Conservation (phyloP, 1,284 basidiomycete genomes). For the Cryptococcus sp. region DNA sequence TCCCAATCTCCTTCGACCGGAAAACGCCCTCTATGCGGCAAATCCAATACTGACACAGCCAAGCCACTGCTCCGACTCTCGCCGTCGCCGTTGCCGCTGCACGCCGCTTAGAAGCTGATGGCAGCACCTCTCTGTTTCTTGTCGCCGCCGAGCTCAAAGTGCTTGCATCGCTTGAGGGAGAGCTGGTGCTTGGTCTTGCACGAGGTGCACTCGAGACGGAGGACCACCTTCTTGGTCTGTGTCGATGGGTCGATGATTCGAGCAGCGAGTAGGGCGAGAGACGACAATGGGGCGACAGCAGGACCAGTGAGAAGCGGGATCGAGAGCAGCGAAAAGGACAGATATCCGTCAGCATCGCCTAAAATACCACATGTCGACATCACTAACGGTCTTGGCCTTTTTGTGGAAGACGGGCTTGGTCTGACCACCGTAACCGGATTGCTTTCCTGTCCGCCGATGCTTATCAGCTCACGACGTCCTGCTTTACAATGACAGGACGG, state of each 20-base stretch:
- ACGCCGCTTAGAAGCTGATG: slow-evolving; percentile 23
- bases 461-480: not conserved
- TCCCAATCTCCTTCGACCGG: not conserved
- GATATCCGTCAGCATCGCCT: slow-evolving; percentile 2
- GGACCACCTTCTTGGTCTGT: slow-evolving; percentile 95
- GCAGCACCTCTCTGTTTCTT: slow-evolving; percentile 75
- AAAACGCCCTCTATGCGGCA: no score
- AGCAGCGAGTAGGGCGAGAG: not conserved
- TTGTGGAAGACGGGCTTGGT: slow-evolving; percentile 99
- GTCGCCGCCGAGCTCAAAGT: slow-evolving; percentile 99
- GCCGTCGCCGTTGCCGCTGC: no score
- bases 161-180: slow-evolving; percentile 98
- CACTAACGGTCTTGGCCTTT: slow-evolving; percentile 53
- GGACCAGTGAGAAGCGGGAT: not conserved
- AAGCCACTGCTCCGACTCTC: no score
- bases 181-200: slow-evolving; percentile 99
- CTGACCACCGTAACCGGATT: slow-evolving; percentile 99
- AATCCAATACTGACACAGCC: no score
- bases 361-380: not conserved
- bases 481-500: not conserved
- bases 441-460: slow-evolving; percentile 61
- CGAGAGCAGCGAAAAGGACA: not conserved
- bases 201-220: slow-evolving; percentile 94
- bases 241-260: not conserved
- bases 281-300: not conserved